A percentile compares a stretch with the other conserved stretches of the same genome.
Conservation (phyloP, 2,329 filamentous ascomycete species). For the Ceratocystis harringtonii region DNA sequence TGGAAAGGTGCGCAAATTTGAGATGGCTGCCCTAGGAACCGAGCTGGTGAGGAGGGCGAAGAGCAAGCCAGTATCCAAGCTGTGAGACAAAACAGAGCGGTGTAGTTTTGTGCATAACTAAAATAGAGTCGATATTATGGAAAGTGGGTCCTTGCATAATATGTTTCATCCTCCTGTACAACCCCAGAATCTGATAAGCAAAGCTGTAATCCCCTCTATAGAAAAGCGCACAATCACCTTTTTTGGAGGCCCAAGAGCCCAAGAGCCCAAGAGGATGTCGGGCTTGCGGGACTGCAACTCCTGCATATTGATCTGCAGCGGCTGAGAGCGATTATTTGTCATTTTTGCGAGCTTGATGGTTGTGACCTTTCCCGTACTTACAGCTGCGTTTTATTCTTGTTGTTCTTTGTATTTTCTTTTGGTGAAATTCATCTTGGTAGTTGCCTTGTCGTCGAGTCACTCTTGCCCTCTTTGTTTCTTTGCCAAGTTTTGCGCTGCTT, state of each 20-base stretch:
- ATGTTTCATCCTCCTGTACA: neutral
- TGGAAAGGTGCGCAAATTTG: conserved; percentile 55
- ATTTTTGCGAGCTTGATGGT: neutral
- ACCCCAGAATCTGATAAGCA: conserved; percentile 6
- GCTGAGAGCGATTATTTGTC: neutral
- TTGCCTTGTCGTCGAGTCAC: neutral
- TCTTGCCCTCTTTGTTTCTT: neutral
- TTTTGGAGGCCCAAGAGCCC: too few relatives aligned
- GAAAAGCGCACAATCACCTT: neutral
- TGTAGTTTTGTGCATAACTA: neutral
- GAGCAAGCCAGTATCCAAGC: conserved; percentile 29
- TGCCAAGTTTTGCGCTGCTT: neutral
- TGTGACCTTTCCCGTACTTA: neutral
- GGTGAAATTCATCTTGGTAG: neutral
- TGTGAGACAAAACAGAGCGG: neutral
- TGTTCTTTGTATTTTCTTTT: neutral
- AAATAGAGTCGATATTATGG: neutral
- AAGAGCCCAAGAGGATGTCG: neutral
- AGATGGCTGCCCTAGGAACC: conserved; percentile 42
- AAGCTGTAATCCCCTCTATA: neutral
- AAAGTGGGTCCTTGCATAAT: neutral
- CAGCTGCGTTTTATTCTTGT: neutral
- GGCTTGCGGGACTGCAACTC: neutral
- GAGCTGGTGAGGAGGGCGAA: conserved; percentile 34
- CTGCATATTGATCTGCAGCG: too few relatives aligned